Evolutionary conservation across 2,329 filamentous ascomycete species (phyloP), one percentile per base, ranked within the genome.

Genomic region (Botrytis pseudocinerea): DNA sequence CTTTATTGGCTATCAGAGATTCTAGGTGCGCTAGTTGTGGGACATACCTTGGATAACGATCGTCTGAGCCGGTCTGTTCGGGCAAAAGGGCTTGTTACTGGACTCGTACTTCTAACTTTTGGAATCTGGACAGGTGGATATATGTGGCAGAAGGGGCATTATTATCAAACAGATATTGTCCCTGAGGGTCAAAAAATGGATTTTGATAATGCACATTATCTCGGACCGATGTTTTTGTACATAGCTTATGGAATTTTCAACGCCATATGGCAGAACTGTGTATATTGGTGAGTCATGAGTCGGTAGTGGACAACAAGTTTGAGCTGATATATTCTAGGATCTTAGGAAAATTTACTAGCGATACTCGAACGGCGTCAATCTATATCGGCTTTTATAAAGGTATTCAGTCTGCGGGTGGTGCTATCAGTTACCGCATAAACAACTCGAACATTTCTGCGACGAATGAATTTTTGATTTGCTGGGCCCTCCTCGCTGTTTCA

Each of bases 311-410:
- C 9, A 42, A 48, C 12, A 32, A 38, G n/a, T 42, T 20, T 61
- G 12, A 32, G n/a, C 62, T 71, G 48, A 42, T 10, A 48, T 20
- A 7, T 38, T 18, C 75, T 74, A 91, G 90, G 91, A 94, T 92
- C 85, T 97, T 97, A 91, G 95, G 94, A 64, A 89, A 94, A 16
- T 86, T 97, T 60, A 94, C 92, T 79, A 97, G 97, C 87, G 96
- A 95, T 76, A 89, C 92, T 74, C 93, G 94, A 81, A 95, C 93
- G 82, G 88, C 94, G 48, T 94, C 94, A 84, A 97, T 97, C 85
- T 91, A 95, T 79, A 92, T 93, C 48, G 94, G 93, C 74, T 94
- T 92, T 85, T 95, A 95, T 87, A 95, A 95, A 85, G 91, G 91
- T 65, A 91, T 97, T 76, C 93, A 97, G 82, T 94, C 92, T n/a